phyloP scores from a whole-genome alignment of 495 filamentous ascomycete genomes.

The Penicillium salamii region DNA sequence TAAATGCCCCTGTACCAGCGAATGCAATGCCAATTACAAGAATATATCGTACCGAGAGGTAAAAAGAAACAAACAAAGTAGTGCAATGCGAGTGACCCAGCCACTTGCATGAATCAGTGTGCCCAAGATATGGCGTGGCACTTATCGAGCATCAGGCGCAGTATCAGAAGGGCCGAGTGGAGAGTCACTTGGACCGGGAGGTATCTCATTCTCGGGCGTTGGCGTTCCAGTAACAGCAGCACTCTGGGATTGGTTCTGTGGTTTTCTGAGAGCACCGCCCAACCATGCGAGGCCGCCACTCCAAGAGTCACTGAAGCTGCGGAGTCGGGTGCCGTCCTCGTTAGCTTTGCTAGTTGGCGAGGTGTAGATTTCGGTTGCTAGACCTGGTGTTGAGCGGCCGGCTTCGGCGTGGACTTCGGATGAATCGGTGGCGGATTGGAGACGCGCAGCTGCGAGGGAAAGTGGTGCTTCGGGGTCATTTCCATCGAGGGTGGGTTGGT shows the following conservation, averaged over 20 bases:
- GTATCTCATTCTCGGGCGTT: slow-evolving; percentile 8
- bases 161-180: neutral
- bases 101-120: too few relatives aligned
- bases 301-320: slow-evolving; percentile 47
- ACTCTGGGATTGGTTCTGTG: slow-evolving; percentile 4
- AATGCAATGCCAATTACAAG: slow-evolving; percentile 28
- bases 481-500: slow-evolving; percentile 13
- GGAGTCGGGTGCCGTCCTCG: slow-evolving; percentile 28
- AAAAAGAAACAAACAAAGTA: slow-evolving; percentile 10
- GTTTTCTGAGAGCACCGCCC: slow-evolving; percentile 29
- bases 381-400: slow-evolving; percentile 25
- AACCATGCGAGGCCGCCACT: slow-evolving; percentile 42
- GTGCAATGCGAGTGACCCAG: slow-evolving; percentile 23
- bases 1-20: slow-evolving; percentile 18
- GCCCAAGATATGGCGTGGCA: too few relatives aligned
- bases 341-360: slow-evolving; percentile 7
- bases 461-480: slow-evolving; percentile 17
- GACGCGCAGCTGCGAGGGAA: slow-evolving; percentile 26
- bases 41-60: slow-evolving; percentile 12
- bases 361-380: slow-evolving; percentile 17
- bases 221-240: slow-evolving; percentile 14
- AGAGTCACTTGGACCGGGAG: neutral
- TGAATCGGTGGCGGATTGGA: slow-evolving; percentile 30
- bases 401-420: slow-evolving; percentile 20
- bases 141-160: slow-evolving; percentile 9